Evolutionary conservation across 805 yeast genomes (phyloP).

Genomic region (Yamadazyma endophytica): DNA sequence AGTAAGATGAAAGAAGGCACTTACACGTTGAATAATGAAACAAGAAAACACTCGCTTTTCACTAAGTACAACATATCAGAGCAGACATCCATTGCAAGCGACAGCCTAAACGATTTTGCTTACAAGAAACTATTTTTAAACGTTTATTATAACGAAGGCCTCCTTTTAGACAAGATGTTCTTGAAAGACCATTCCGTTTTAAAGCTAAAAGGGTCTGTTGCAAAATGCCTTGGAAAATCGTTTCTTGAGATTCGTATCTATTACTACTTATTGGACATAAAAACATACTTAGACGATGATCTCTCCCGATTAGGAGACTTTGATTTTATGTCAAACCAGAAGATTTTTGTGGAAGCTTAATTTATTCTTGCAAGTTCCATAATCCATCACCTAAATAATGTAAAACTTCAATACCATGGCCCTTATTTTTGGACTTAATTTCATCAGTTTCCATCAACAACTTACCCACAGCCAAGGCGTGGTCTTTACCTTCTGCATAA

Average conservation of each 20-base stretch:
- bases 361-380: constrained; percentile 59
- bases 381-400: constrained; percentile 88
- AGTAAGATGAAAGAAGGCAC: constrained; percentile 41
- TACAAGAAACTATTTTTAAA: constrained; percentile 10
- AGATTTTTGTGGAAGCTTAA: constrained; percentile 3
- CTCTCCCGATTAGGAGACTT: constrained; percentile 20
- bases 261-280: constrained; percentile 18
- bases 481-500: constrained; percentile 89
- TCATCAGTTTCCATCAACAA: constrained; percentile 86
- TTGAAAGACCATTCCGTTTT: constrained; percentile 24
- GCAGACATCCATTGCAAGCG: too few species aligned
- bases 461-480: constrained; percentile 88
- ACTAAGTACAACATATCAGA: neutral
- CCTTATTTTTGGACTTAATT: constrained; percentile 77
- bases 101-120: constrained; percentile 4
- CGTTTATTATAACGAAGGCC: constrained; percentile 3
- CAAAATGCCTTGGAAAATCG: constrained; percentile 13
- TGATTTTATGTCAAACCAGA: constrained; percentile 1
- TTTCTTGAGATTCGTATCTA: constrained; percentile 21
- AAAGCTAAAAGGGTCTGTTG: constrained; percentile 29
- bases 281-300: constrained; percentile 23
- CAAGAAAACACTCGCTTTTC: neutral
- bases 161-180: constrained; percentile 14
- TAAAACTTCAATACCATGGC: constrained; percentile 80
- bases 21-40: neutral